phyloP scores from a whole-genome alignment of 2,329 filamentous ascomycete species.

The Aspergillus sp. region DNA sequence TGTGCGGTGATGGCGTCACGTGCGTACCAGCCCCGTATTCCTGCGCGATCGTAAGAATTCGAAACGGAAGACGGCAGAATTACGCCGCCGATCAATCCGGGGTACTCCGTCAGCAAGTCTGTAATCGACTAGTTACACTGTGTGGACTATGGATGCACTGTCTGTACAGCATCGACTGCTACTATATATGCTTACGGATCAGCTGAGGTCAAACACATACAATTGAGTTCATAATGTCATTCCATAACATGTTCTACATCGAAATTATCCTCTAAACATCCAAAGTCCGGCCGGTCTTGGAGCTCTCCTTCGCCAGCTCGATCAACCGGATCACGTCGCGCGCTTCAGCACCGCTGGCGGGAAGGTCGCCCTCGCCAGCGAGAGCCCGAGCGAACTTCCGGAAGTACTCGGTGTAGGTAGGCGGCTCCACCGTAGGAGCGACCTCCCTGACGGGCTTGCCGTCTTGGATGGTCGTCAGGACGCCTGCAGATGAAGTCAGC shows the following conservation, averaged over 20 bases:
- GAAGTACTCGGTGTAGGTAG: slow-evolving; percentile 72
- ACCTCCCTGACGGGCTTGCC: slow-evolving; percentile 52
- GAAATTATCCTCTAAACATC: slow-evolving; percentile 25
- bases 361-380: slow-evolving; percentile 52
- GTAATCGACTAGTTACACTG: too few relatives aligned
- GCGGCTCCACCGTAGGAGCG: slow-evolving; percentile 60
- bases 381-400: slow-evolving; percentile 53
- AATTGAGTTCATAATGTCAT: too few relatives aligned
- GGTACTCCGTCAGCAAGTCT: neutral
- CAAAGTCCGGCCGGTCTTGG: slow-evolving; percentile 51
- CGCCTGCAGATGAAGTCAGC: slow-evolving; percentile 21
- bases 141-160: too few relatives aligned
- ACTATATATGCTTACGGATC: neutral
- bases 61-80: too few relatives aligned
- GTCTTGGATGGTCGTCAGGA: slow-evolving; percentile 56
- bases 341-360: slow-evolving; percentile 55
- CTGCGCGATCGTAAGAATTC: too few relatives aligned
- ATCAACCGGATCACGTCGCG: slow-evolving; percentile 56
- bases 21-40: too few relatives aligned
- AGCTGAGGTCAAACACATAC: neutral
- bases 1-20: too few relatives aligned
- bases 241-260: neutral
- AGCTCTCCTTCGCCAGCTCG: slow-evolving; percentile 57
- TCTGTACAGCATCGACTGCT: too few relatives aligned
- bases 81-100: neutral